These are phyloP conservation scores for Kalmusia sp. DNA, from an alignment of 2,329 filamentous ascomycete species.

Conservation along the genomic window DNA sequence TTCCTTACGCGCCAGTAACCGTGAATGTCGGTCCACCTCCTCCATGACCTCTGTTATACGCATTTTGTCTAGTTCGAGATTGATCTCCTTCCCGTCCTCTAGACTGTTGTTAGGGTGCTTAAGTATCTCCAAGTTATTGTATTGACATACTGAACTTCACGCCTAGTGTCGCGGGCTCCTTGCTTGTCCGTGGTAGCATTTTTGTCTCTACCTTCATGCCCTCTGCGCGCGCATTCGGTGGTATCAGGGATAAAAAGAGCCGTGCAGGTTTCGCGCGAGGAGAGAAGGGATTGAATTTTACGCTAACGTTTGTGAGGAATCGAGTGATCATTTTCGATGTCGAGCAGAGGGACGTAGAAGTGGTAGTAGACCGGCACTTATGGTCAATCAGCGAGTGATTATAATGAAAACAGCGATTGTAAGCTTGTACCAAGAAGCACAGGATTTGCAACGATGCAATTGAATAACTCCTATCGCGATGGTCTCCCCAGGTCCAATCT, in stretches of 20 bases:
- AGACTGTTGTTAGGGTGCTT: constrained; percentile 26
- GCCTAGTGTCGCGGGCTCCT: constrained; percentile 71
- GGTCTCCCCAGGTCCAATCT: constrained; percentile 3
- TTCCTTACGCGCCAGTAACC: constrained; percentile 80
- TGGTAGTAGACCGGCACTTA: background rate
- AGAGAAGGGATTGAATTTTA: constrained; percentile 93
- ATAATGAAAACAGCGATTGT: background rate
- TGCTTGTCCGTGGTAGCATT: constrained; percentile 73
- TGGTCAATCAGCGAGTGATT: background rate
- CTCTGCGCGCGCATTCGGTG: constrained; percentile 74
- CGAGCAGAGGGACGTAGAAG: background rate
- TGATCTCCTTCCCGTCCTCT: constrained; percentile 95
- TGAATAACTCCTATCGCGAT: background rate
- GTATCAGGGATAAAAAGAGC: constrained; percentile 85
- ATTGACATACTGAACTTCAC: constrained; percentile 81
- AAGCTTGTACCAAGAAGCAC: background rate
- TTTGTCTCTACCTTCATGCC: constrained; percentile 81
- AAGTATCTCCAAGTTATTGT: background rate
- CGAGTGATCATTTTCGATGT: constrained; percentile 75
- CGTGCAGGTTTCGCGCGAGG: constrained; percentile 80
- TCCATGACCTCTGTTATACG: constrained; percentile 86
- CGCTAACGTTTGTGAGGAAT: constrained; percentile 83
- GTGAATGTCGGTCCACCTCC: constrained; percentile 89
- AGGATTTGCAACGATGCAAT: background rate
- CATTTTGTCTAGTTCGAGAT: constrained; percentile 79